A percentile compares a stretch with the other conserved stretches of the same genome.
phyloP scores from a whole-genome alignment of 2,329 filamentous ascomycete genomes.

The Cytospora paraplurivora region DNA sequence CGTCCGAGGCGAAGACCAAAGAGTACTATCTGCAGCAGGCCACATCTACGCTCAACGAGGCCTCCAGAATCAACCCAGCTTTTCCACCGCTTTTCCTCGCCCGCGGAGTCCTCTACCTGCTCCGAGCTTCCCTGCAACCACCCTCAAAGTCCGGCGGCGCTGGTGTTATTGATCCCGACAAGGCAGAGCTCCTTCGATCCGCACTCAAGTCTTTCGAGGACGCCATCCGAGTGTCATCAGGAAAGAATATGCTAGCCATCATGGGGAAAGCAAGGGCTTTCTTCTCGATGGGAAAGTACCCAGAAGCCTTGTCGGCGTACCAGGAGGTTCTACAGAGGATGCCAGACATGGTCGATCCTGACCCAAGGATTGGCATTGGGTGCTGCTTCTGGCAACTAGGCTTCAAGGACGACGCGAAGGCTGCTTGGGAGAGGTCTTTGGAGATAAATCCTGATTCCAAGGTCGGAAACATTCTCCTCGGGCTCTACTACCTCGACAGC shows the following conservation, averaged over 20 bases:
- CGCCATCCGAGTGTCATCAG: conserved; percentile 79
- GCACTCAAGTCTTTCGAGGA: conserved; percentile 95
- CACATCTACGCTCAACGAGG: conserved; percentile 91
- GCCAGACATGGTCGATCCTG: conserved; percentile 86
- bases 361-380: conserved; percentile 93
- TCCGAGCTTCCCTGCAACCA: conserved; percentile 81
- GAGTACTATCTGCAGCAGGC: conserved; percentile 89
- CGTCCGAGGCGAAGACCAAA: conserved; percentile 82
- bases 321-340: conserved; percentile 85
- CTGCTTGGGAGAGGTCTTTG: conserved; percentile 85
- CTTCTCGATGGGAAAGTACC: conserved; percentile 84
- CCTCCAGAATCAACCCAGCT: conserved; percentile 88
- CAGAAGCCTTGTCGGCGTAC: conserved; percentile 80
- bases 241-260: conserved; percentile 87
- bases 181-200: conserved; percentile 77
- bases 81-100: conserved; percentile 91
- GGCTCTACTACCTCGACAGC: conserved; percentile 84
- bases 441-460: conserved; percentile 84
- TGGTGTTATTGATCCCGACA: conserved; percentile 68
- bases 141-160: conserved; percentile 68
- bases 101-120: conserved; percentile 82
- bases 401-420: conserved; percentile 88
- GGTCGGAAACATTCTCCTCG: conserved; percentile 85
- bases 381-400: conserved; percentile 97
- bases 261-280: conserved; percentile 86